Conservation (phyloP, 305 asterid species). For the Caryopteris hybrid region DNA sequence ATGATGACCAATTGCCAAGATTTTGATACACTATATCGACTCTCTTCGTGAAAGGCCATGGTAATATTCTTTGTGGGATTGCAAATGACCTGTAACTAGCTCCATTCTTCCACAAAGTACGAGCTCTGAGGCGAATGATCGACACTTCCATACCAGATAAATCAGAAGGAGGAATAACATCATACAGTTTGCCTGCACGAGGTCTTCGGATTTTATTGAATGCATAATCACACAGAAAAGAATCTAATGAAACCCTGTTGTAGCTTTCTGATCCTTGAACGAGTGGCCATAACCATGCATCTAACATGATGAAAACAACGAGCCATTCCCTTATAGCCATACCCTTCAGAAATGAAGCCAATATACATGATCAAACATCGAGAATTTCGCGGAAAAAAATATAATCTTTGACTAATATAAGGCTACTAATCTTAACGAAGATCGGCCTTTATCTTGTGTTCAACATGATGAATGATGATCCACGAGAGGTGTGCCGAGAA, state of each 20-base stretch:
- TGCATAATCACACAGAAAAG: constrained; percentile 42
- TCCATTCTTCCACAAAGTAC: constrained; percentile 47
- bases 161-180: constrained; percentile 50
- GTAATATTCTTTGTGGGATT: constrained; percentile 46
- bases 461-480: too few species aligned
- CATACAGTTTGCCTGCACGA: constrained; percentile 39
- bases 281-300: constrained; percentile 20
- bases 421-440: neutral
- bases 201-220: constrained; percentile 24
- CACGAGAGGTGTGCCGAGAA: too few species aligned
- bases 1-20: constrained; percentile 56
- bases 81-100: constrained; percentile 27
- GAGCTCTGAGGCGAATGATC: constrained; percentile 36
- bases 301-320: constrained; percentile 27
- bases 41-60: constrained; percentile 53
- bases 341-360: constrained; percentile 6
- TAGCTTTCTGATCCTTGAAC: constrained; percentile 34
- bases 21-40: constrained; percentile 52
- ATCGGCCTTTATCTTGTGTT: neutral
- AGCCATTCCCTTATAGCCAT: constrained; percentile 21
- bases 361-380: neutral
- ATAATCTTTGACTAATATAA: neutral
- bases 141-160: constrained; percentile 47
- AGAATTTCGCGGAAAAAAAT: neutral
- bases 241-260: constrained; percentile 42